Conservation (phyloP, 768 basidiomycete genomes). For the Mycena rebaudengoi region DNA sequence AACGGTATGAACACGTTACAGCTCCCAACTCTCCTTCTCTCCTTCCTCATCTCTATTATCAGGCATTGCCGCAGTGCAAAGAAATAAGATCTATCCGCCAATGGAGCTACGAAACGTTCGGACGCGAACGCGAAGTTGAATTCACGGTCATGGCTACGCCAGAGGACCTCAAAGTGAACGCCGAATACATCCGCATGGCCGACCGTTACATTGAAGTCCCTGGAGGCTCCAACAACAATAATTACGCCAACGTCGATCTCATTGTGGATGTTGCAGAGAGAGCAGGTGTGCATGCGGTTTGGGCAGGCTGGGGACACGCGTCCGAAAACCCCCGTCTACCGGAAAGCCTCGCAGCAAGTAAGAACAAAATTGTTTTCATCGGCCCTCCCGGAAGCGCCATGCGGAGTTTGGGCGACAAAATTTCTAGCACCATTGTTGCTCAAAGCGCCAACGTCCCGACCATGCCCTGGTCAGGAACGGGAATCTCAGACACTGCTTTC, state of each 20-base stretch:
- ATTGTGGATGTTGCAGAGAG: conserved; percentile 99
- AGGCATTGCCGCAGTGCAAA: conserved; percentile 99
- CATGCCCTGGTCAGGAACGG: conserved; percentile 99
- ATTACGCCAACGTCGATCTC: conserved; percentile 99
- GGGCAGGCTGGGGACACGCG: conserved; percentile 99
- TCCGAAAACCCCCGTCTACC: conserved; percentile 98
- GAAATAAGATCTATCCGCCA: conserved; percentile 98
- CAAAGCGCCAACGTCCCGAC: conserved; percentile 96
- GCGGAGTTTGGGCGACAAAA: conserved; percentile 99
- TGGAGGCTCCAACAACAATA: conserved; percentile 98
- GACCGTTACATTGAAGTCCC: conserved; percentile 99
- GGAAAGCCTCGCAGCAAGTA: conserved; percentile 89
- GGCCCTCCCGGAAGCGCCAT: conserved; percentile 99
- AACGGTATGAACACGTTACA: conserved; percentile 67
- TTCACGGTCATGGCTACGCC: conserved; percentile 99
- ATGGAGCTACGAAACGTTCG: conserved; percentile 99
- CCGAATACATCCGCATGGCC: conserved; percentile 99
- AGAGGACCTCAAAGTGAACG: conserved; percentile 97
- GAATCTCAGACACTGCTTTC: conserved; percentile 86
- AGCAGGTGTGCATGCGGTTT: conserved; percentile 97
- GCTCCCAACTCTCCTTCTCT: background rate
- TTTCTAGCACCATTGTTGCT: conserved; percentile 98
- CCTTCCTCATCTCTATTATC: conserved; percentile 23
- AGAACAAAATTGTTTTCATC: conserved; percentile 98
- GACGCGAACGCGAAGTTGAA: conserved; percentile 93